Percentiles rank a stretch among this genome's conserved stretches.
Conservation (phyloP, 768 basidiomycete genomes). For the Gloeopeniophorella convolvens region DNA sequence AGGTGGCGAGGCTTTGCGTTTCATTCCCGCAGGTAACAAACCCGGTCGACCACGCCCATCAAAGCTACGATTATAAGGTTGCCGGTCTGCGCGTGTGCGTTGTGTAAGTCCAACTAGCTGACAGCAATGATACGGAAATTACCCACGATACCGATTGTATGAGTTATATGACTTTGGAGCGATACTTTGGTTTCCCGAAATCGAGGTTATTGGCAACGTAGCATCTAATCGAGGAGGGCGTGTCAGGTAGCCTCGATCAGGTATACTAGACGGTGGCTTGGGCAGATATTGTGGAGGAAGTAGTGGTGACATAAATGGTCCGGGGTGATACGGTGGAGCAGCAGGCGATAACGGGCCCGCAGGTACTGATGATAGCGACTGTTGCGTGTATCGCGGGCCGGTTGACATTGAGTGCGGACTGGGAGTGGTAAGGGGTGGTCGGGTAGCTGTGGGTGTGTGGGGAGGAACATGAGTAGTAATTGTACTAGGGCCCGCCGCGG, state of each 20-base stretch:
- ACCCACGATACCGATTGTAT: conserved; percentile 13
- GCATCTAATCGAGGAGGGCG: conserved; percentile 11
- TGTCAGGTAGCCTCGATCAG: conserved; percentile 2
- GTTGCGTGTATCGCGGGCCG: conserved; percentile 4
- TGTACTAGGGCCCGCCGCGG: neutral
- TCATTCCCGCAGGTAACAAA: conserved; percentile 7
- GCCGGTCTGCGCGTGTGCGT: conserved; percentile 3
- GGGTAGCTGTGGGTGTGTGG: neutral
- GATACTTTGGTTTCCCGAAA: neutral
- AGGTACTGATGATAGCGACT: neutral
- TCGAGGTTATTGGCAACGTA: neutral
- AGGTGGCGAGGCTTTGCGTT: conserved; percentile 19
- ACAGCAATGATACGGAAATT: neutral
- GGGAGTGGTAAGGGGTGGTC: neutral
- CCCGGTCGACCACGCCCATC: conserved; percentile 6
- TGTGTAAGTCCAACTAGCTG: no score
- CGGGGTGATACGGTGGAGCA: no score
- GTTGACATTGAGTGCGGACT: conserved; percentile 6
- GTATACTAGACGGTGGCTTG: neutral
- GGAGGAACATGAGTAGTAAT: neutral
- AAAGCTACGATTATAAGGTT: neutral
- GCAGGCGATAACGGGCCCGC: no score
- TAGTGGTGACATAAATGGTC: no score
- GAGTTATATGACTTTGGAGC: neutral
- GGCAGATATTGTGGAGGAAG: neutral